Base-by-base conservation (phyloP, 2,329 filamentous ascomycete genomes). In the Claviceps humidiphila region DNA sequence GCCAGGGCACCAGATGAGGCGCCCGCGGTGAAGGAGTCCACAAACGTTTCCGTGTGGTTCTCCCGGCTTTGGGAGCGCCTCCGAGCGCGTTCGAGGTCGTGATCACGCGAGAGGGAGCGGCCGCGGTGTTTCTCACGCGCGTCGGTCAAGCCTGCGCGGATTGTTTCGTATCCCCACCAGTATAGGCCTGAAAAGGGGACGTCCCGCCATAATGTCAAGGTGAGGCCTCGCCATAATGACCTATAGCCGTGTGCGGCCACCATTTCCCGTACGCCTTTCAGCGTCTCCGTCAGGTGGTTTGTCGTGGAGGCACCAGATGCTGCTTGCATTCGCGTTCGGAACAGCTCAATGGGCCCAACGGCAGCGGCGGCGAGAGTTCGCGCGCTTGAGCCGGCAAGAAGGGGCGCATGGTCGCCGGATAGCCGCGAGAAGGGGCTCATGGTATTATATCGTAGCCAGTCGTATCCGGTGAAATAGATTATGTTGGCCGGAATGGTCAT, bases 401-500 rank as follows among this genome's bases (percentile, higher is more conserved):
- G 75, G 0, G 93, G 89, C 5, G 87, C 82, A 59, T 87, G 89
- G 8, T 80, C 76, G 58, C 91, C 87, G 14, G 78, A 77, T 20
- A 76, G 59, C 43, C 73, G 74, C 39, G 76, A 77, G 56, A 97
- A 78, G 0, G 89, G 90, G 59, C 87, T 95, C 43, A 71, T 71
- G 1, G 74, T 72, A 60, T 87, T 85, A 57, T 78, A 86, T 39
- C 93, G 83, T 54, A 98, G 67, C 85, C 89, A 96, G 64, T 98
- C 93, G 68, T 98, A 98, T 41, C 93, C 93, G 13, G 93, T 94
- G 63, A 97, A 96, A 70, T 98, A 98, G 58, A 98, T 97, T 59
- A 98, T 93, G 65, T 98, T 98, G 26, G 84, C 89, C 0, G 93
- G 93, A 5, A 98, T 79, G 0, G 89, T 84, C 93, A 98, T 98